Percentiles rank a stretch among this genome's conserved stretches.
Conservation (phyloP, 495 filamentous ascomycete species). For the Penicillium alfredii region DNA sequence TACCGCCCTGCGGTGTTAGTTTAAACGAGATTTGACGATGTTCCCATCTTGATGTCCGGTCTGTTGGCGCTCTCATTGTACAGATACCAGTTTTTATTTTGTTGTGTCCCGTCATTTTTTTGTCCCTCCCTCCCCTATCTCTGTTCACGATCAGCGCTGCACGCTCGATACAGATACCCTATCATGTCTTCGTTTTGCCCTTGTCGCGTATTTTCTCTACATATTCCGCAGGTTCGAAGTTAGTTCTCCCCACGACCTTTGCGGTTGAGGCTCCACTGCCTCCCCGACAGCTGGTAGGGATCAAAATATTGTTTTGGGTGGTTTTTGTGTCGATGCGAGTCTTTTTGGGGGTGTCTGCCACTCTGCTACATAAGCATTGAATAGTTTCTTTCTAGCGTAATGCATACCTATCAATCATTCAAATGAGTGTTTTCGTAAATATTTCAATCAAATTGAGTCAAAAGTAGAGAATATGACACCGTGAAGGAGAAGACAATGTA, state of each 20-base stretch:
- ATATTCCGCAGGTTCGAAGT: conserved; percentile 26
- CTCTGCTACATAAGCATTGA: conserved; percentile 19
- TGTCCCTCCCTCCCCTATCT: conserved; percentile 3
- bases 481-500: not conserved
- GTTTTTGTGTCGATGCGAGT: no score
- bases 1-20: conserved; percentile 19
- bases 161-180: conserved; percentile 28
- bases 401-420: conserved; percentile 10
- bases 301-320: conserved; percentile 12
- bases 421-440: not conserved
- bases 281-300: not conserved
- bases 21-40: conserved; percentile 41
- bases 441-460: no score
- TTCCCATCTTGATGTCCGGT: conserved; percentile 22
- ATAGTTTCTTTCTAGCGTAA: conserved; percentile 16
- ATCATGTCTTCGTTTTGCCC: conserved; percentile 7
- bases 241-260: conserved; percentile 12
- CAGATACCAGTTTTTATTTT: conserved; percentile 16
- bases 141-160: conserved; percentile 22
- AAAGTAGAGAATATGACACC: not conserved
- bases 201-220: conserved; percentile 4
- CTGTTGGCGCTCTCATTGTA: conserved; percentile 11
- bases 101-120: conserved; percentile 5
- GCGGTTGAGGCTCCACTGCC: conserved; percentile 3
- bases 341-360: no score